phyloP scores from a whole-genome alignment of 2,329 filamentous ascomycete species.

The Penicillium hordei region DNA sequence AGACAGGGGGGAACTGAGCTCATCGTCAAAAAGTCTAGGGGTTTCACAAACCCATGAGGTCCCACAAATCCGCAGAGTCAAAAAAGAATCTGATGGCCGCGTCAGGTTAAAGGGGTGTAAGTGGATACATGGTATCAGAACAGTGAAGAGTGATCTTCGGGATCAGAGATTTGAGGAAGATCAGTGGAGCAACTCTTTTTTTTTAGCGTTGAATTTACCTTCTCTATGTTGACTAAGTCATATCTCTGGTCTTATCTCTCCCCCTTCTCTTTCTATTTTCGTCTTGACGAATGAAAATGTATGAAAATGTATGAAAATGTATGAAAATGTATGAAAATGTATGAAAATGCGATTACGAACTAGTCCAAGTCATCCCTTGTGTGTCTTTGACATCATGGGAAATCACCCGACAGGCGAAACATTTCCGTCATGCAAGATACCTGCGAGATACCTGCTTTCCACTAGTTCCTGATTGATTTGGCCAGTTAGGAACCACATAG shows the following conservation, averaged over 20 bases:
- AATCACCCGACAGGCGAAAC: constrained; percentile 11
- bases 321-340: too few species aligned
- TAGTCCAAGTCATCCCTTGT: constrained; percentile 8
- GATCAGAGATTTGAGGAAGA: constrained; percentile 7
- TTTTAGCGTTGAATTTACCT: neutral
- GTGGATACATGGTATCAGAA: neutral
- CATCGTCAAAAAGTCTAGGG: constrained; percentile 4
- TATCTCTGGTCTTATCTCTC: neutral
- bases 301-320: too few species aligned
- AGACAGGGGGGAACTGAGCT: constrained; percentile 4
- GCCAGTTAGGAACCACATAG: neutral
- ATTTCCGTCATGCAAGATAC: constrained; percentile 6
- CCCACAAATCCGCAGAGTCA: constrained; percentile 8
- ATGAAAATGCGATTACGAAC: neutral
- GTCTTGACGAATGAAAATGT: neutral
- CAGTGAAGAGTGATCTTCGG: constrained; percentile 4
- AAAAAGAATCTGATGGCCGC: constrained; percentile 3
- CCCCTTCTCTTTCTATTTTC: neutral
- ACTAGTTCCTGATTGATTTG: neutral
- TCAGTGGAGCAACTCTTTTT: constrained; percentile 9
- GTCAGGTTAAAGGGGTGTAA: neutral
- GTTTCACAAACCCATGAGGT: constrained; percentile 12
- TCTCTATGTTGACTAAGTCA: neutral
- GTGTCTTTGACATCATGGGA: constrained; percentile 2
- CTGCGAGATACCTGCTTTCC: neutral